A percentile compares a stretch with the other conserved stretches of the same genome.
Conservation (phyloP, 169 alveolate species). For the Cryptosporidium sp. region DNA sequence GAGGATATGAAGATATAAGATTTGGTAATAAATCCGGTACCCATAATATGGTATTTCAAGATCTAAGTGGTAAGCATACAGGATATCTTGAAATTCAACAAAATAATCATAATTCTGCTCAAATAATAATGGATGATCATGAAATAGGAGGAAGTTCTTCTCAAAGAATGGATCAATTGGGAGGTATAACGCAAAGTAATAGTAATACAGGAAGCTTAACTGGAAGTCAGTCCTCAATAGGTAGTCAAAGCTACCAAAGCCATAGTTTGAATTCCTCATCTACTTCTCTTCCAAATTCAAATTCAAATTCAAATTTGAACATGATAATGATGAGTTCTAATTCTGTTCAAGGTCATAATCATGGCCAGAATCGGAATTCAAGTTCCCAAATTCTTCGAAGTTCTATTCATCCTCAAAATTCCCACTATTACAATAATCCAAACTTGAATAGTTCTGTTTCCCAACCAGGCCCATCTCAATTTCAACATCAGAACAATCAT, state of each 20-base stretch:
- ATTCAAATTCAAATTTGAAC: background rate
- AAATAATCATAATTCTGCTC: background rate
- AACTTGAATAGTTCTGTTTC: background rate
- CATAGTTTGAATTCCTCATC: background rate
- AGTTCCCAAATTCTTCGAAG: background rate
- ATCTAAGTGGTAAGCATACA: background rate
- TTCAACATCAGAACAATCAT: background rate
- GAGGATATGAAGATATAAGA: background rate
- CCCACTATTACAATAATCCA: background rate
- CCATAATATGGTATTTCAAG: background rate
- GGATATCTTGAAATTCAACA: background rate
- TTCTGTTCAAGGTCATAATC: background rate
- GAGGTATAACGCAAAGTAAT: background rate
- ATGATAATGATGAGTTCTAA: background rate
- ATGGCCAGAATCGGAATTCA: background rate
- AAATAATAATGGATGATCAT: background rate
- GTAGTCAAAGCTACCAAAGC: slow-evolving; percentile 2
- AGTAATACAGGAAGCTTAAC: slow-evolving; percentile 2
- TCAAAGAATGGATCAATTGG: slow-evolving; percentile 4
- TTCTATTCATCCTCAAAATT: background rate
- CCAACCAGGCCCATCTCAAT: background rate
- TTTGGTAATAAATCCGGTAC: background rate
- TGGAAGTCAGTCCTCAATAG: background rate
- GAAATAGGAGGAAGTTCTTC: slow-evolving; percentile 9
- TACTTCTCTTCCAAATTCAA: background rate